phyloP scores from a whole-genome alignment of 495 filamentous ascomycete genomes.

The Penicillium antarcticum region DNA sequence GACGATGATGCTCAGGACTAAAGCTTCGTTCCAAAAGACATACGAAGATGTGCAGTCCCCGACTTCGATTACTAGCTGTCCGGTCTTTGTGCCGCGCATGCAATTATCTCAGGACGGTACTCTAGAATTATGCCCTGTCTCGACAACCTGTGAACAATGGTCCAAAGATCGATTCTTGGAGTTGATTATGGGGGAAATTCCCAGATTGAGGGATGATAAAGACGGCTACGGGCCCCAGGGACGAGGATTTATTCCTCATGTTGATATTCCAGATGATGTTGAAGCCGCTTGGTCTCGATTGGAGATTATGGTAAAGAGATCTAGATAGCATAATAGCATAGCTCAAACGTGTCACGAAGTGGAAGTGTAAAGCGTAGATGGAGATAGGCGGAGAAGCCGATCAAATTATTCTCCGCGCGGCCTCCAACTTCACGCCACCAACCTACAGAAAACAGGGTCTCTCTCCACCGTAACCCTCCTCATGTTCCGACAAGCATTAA shows the following conservation, averaged over 20 bases:
- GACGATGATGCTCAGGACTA: constrained; percentile 34
- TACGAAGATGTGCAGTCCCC: constrained; percentile 12
- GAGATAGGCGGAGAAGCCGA: too few species aligned
- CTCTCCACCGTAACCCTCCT: not conserved
- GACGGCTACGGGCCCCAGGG: constrained; percentile 35
- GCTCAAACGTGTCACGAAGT: too few species aligned
- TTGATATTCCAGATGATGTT: constrained; percentile 28
- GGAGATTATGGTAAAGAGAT: not conserved
- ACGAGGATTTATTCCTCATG: constrained; percentile 34
- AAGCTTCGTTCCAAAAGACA: constrained; percentile 30
- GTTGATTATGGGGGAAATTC: constrained; percentile 31
- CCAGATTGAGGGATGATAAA: constrained; percentile 32
- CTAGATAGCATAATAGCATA: not conserved
- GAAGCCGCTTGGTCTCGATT: constrained; percentile 25
- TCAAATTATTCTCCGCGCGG: too few species aligned
- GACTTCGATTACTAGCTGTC: constrained; percentile 28
- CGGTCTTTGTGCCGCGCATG: constrained; percentile 27
- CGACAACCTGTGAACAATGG: constrained; percentile 17
- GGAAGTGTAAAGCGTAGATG: too few species aligned
- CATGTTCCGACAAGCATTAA: not conserved
- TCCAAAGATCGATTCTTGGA: constrained; percentile 22
- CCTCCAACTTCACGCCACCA: too few species aligned
- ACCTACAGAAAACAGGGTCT: too few species aligned
- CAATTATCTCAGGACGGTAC: not conserved
- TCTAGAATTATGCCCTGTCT: constrained; percentile 10